Evolutionary conservation across 768 basidiomycete genomes (phyloP).

Genomic region (Xerocomellus intermedius): DNA sequence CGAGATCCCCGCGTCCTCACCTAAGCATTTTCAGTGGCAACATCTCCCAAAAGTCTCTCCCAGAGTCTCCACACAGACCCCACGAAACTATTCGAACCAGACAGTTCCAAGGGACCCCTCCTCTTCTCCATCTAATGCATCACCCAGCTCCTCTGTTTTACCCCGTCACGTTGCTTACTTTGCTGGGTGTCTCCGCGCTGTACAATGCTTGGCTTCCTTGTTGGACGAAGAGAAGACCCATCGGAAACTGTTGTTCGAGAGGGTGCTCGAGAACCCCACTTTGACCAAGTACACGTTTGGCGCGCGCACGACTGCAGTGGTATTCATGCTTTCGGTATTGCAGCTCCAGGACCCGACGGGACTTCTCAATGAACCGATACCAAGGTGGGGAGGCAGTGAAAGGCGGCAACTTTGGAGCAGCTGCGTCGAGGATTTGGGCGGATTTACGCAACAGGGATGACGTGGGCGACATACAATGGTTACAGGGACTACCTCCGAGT

Average conservation of each 20-base stretch:
- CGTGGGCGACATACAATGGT: too few species aligned
- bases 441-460: slow-evolving; percentile 8
- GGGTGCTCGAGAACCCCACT: neutral
- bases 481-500: slow-evolving; percentile 6
- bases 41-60: slow-evolving; percentile 4
- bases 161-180: neutral
- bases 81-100: neutral
- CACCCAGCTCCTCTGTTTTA: neutral
- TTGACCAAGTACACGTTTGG: neutral
- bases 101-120: slow-evolving; percentile 6
- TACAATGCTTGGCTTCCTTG: neutral
- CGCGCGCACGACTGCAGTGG: slow-evolving; percentile 13
- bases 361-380: slow-evolving; percentile 17
- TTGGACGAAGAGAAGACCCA: neutral
- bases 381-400: slow-evolving; percentile 21
- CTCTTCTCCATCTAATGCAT: slow-evolving; percentile 21
- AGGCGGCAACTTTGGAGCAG: slow-evolving; percentile 2
- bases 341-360: neutral
- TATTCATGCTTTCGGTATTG: slow-evolving; percentile 15
- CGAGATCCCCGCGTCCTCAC: neutral
- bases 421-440: neutral
- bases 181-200: neutral
- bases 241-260: neutral
- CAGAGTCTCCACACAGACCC: slow-evolving; percentile 12
- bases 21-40: neutral